These are phyloP conservation scores for Pyricularia sp. DNA, from an alignment of 2,329 filamentous ascomycete species.

Conservation along the genomic window DNA sequence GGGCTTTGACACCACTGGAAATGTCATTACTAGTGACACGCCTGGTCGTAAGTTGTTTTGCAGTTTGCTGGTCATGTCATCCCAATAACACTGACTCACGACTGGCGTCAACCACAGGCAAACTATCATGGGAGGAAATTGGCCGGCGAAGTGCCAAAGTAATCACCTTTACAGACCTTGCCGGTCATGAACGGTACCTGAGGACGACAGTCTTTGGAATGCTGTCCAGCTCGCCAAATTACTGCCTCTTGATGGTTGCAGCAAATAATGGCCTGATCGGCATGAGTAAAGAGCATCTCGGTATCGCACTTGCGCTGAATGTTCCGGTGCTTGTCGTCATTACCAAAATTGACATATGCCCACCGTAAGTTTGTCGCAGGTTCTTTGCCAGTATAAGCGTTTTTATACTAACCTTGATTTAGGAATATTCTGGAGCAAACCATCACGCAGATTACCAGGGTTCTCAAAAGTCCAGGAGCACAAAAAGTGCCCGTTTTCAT, in stretches of 20 bases:
- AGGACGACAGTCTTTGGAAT: constrained; percentile 94
- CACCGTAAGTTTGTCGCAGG: constrained; percentile 34
- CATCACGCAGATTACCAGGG: constrained; percentile 78
- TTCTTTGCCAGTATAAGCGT: not conserved
- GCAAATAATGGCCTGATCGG: constrained; percentile 95
- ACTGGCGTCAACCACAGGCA: constrained; percentile 23
- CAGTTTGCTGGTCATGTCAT: too few species aligned
- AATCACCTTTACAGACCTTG: constrained; percentile 89
- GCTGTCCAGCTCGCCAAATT: constrained; percentile 88
- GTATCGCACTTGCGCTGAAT: constrained; percentile 86
- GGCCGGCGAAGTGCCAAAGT: constrained; percentile 91
- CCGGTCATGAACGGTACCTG: constrained; percentile 89
- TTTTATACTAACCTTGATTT: not conserved
- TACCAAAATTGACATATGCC: constrained; percentile 97
- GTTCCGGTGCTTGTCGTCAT: constrained; percentile 96
- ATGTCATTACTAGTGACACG: constrained; percentile 68
- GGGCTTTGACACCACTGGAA: constrained; percentile 81
- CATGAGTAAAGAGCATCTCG: constrained; percentile 97
- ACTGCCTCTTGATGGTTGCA: constrained; percentile 95
- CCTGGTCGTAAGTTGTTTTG: constrained; percentile 55
- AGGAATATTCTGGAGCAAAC: constrained; percentile 86
- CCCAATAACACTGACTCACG: not conserved
- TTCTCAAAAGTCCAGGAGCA: constrained; percentile 85
- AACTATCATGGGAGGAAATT: constrained; percentile 93
- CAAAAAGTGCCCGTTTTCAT: constrained; percentile 95